Evolutionary conservation across 106 monocot species (phyloP).

Genomic region (Dioscorea alata): DNA sequence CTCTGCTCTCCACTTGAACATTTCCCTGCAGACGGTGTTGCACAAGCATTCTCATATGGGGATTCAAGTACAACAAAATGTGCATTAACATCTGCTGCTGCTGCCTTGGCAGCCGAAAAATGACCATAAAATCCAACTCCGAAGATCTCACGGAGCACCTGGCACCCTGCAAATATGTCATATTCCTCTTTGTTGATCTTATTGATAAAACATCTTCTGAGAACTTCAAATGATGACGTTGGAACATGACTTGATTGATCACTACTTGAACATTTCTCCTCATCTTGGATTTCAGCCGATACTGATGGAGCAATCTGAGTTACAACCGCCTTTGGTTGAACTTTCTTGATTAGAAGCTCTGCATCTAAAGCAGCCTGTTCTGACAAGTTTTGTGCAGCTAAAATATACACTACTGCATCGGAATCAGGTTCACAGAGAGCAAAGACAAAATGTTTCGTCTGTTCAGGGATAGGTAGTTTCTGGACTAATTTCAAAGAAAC

Average conservation of each 20-base stretch:
- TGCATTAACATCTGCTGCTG: conserved; percentile 52
- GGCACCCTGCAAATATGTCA: conserved; percentile 61
- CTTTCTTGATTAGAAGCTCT: conserved; percentile 57
- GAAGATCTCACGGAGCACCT: conserved; percentile 74
- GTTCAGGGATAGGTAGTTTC: conserved; percentile 56
- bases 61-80: conserved; percentile 75
- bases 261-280: conserved; percentile 30
- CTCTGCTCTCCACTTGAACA: conserved; percentile 6
- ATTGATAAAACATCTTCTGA: conserved; percentile 58
- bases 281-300: conserved; percentile 49
- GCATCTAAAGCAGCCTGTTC: conserved; percentile 61
- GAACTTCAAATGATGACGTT: conserved; percentile 66
- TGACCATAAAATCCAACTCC: conserved; percentile 84
- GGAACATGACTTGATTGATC: conserved; percentile 37
- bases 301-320: conserved; percentile 53
- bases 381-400: conserved; percentile 66
- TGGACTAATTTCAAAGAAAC: conserved; percentile 45
- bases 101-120: conserved; percentile 69
- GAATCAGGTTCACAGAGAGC: conserved; percentile 47
- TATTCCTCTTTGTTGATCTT: conserved; percentile 64
- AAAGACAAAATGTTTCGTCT: conserved; percentile 71
- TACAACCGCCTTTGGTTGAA: conserved; percentile 66
- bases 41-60: conserved; percentile 33
- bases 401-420: conserved; percentile 42
- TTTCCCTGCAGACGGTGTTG: neutral